Conservation (phyloP, 2,329 filamentous ascomycete species). For the Chaetomium strumarium region DNA sequence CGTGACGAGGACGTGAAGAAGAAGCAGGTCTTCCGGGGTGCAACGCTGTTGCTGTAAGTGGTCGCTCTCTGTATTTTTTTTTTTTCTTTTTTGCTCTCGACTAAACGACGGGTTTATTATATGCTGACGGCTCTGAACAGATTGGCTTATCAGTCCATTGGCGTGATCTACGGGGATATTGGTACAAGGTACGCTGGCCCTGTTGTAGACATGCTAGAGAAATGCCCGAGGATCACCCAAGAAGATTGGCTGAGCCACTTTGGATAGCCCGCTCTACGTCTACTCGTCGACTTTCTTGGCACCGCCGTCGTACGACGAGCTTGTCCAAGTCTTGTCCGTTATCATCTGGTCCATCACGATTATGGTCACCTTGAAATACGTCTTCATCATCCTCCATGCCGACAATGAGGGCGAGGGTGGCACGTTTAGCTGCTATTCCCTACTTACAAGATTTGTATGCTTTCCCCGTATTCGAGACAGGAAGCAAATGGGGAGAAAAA, state of each 20-base stretch:
- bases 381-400: conserved; percentile 58
- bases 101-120: background rate
- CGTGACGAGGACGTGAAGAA: too few species aligned
- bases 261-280: conserved; percentile 57
- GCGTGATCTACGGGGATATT: conserved; percentile 66
- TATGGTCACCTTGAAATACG: conserved; percentile 65
- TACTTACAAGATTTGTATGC: conserved; percentile 15
- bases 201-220: background rate
- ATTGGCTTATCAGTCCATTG: conserved; percentile 31
- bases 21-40: too few species aligned
- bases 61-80: too few species aligned
- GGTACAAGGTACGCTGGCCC: conserved; percentile 31
- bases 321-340: conserved; percentile 60
- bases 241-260: too few species aligned
- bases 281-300: conserved; percentile 61
- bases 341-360: conserved; percentile 64
- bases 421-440: conserved; percentile 34
- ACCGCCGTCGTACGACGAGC: conserved; percentile 49
- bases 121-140: background rate
- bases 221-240: too few species aligned
- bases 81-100: too few species aligned
- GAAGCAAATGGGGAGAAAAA: too few species aligned
- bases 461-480: too few species aligned
- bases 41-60: too few species aligned
- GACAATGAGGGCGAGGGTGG: conserved; percentile 68